Evolutionary conservation across 345 rosid species (phyloP).

Genomic region (Ceriops tagal): DNA sequence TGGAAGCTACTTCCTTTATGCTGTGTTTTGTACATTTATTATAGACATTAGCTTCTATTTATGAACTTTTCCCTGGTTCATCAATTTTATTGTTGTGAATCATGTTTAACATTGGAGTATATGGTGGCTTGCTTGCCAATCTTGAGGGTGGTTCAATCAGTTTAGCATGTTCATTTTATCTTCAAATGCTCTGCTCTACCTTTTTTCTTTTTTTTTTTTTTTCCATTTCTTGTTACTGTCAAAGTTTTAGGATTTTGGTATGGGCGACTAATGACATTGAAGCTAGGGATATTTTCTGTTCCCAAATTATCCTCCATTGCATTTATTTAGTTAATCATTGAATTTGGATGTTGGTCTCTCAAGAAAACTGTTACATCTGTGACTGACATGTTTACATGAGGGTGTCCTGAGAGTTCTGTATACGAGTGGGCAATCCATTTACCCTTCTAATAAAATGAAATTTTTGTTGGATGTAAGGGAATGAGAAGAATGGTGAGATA

Average conservation of each 20-base stretch:
- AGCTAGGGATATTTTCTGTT: slow-evolving; percentile 2
- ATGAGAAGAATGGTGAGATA: neutral
- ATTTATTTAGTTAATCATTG: too few species aligned
- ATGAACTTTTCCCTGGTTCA: slow-evolving; percentile 4
- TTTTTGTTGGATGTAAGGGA: too few species aligned
- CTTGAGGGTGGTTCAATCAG: neutral
- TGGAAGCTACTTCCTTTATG: slow-evolving; percentile 32
- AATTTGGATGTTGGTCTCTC: neutral
- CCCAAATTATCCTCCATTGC: neutral
- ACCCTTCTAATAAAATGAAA: neutral
- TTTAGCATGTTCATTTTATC: neutral
- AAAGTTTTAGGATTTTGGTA: neutral
- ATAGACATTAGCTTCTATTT: slow-evolving; percentile 30
- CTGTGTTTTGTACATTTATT: slow-evolving; percentile 52
- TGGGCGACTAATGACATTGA: slow-evolving; percentile 4
- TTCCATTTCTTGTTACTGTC: neutral
- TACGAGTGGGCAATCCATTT: neutral
- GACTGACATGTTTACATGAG: neutral
- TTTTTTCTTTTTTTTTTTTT: too few species aligned
- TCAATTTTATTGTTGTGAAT: slow-evolving; percentile 15
- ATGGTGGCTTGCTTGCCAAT: neutral
- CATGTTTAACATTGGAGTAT: slow-evolving; percentile 5
- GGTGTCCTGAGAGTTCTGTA: neutral
- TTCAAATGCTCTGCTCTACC: too few species aligned
- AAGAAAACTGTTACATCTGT: neutral